Evolutionary conservation across 1,139 yeast species (phyloP).

Genomic region (Hanseniaspora sp.): DNA sequence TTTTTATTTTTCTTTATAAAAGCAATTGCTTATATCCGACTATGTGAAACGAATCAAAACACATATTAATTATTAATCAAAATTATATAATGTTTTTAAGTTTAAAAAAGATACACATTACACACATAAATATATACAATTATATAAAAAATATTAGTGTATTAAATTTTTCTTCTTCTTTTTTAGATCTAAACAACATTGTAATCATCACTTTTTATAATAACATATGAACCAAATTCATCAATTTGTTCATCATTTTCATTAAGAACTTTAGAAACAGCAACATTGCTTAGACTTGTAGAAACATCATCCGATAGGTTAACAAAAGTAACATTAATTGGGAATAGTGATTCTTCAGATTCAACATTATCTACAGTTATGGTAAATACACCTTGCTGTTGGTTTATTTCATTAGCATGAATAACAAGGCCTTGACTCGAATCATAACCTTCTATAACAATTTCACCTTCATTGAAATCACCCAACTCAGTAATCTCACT

Average conservation of each 20-base stretch:
- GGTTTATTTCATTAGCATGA: constrained; percentile 39
- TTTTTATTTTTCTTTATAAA: too few species aligned
- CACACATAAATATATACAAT: neutral
- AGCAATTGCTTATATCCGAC: too few species aligned
- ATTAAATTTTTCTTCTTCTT: too few species aligned
- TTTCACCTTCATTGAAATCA: constrained; percentile 38
- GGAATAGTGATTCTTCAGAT: constrained; percentile 80
- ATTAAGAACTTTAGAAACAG: constrained; percentile 36
- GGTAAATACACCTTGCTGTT: constrained; percentile 65
- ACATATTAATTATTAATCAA: too few species aligned
- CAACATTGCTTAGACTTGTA: constrained; percentile 37
- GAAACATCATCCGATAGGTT: constrained; percentile 28
- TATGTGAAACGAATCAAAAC: too few species aligned
- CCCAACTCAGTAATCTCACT: constrained; percentile 47
- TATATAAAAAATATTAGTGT: neutral
- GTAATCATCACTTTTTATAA: constrained; percentile 54
- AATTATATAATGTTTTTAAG: neutral
- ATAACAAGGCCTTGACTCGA: constrained; percentile 51
- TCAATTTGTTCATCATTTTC: constrained; percentile 38
- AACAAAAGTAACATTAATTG: constrained; percentile 48
- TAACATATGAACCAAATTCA: constrained; percentile 61
- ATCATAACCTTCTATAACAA: constrained; percentile 38
- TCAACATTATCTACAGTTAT: constrained; percentile 55
- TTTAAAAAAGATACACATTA: neutral
- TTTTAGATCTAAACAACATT: constrained; percentile 38